A percentile compares a stretch with the other conserved stretches of the same genome.
Evolutionary conservation across 371 early-diverging fungal species (phyloP).

Genomic region (Mortierella sp.): DNA sequence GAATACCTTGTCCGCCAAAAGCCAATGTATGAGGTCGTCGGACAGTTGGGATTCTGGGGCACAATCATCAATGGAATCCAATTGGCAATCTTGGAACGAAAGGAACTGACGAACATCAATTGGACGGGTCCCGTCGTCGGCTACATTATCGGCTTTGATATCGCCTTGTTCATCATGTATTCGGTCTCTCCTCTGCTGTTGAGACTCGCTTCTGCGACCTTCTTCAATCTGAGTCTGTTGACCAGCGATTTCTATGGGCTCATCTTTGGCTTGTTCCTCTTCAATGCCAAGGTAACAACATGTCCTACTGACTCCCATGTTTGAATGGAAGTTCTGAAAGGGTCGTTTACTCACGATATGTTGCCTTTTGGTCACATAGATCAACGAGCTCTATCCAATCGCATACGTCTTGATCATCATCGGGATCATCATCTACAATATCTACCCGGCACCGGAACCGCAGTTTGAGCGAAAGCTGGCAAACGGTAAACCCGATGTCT

Average conservation of each 20-base stretch:
- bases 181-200: constrained; percentile 75
- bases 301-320: not conserved
- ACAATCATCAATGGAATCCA: constrained; percentile 77
- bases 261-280: constrained; percentile 74
- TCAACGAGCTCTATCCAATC: constrained; percentile 69
- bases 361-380: constrained; percentile 14
- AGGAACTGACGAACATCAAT: constrained; percentile 47
- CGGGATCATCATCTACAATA: constrained; percentile 72
- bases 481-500: not conserved
- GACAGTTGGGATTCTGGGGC: constrained; percentile 76
- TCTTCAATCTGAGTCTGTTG: constrained; percentile 81
- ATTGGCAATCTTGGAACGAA: constrained; percentile 71
- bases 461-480: constrained; percentile 30
- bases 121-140: constrained; percentile 65
- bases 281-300: constrained; percentile 58
- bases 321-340: not conserved
- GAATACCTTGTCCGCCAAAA: constrained; percentile 74
- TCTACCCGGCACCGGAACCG: constrained; percentile 59
- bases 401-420: constrained; percentile 71
- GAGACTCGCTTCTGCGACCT: constrained; percentile 73
- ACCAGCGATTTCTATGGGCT: constrained; percentile 83
- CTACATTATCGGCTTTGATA: constrained; percentile 68
- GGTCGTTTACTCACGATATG: not conserved
- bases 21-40: constrained; percentile 79
- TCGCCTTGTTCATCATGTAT: constrained; percentile 76